Evolutionary conservation across 768 basidiomycete genomes (phyloP).

Genomic region (Tricholomella constricta): DNA sequence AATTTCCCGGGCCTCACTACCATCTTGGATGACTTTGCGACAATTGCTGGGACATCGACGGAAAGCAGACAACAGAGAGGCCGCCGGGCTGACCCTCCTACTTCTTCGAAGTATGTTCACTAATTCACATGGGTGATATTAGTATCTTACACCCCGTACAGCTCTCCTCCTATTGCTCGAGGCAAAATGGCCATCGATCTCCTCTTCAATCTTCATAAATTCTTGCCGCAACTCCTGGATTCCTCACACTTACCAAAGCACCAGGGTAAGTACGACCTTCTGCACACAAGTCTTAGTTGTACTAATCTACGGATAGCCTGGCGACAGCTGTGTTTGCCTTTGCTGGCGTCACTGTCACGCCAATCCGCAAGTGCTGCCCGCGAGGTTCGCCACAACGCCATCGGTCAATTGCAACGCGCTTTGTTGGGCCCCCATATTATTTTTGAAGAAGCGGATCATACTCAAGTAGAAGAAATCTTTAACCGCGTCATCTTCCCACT

Average conservation of each 20-base stretch:
- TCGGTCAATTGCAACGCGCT: conserved; percentile 80
- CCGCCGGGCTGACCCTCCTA: conserved; percentile 51
- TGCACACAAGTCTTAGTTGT: not conserved
- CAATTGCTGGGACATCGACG: conserved; percentile 59
- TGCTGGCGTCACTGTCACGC: conserved; percentile 70
- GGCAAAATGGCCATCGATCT: conserved; percentile 84
- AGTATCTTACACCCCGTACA: conserved; percentile 26
- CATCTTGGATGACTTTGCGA: conserved; percentile 85
- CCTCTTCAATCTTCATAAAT: conserved; percentile 69
- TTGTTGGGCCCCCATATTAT: conserved; percentile 76
- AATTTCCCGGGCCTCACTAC: conserved; percentile 81
- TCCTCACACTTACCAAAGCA: conserved; percentile 38
- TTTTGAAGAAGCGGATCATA: conserved; percentile 57
- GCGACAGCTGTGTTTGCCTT: conserved; percentile 74
- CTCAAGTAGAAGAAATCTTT: conserved; percentile 81
- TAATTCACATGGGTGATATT: not conserved
- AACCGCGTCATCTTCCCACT: conserved; percentile 89
- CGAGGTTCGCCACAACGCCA: conserved; percentile 82
- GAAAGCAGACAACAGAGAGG: conserved; percentile 59
- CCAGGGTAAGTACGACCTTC: conserved; percentile 38
- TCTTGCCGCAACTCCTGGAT: conserved; percentile 61
- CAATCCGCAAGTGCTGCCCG: conserved; percentile 83
- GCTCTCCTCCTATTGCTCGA: conserved; percentile 77
- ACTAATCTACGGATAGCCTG: too few species aligned
- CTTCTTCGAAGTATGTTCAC: conserved; percentile 48